A percentile compares a stretch with the other conserved stretches of the same genome.
Evolutionary conservation across 768 basidiomycete genomes (phyloP).

Genomic region (Suillus bovinus): DNA sequence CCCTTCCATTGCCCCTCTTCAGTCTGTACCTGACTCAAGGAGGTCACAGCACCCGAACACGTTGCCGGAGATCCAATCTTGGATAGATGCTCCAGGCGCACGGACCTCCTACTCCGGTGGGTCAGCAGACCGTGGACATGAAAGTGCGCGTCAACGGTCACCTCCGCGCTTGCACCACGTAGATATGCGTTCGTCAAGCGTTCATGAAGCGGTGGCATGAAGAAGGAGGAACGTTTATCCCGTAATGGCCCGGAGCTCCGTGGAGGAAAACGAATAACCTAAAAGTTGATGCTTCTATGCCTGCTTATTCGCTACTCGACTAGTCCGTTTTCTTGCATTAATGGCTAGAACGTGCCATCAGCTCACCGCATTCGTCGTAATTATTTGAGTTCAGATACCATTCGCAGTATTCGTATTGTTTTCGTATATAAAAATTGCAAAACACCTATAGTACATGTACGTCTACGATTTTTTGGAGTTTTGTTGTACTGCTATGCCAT

Average conservation of each 20-base stretch:
- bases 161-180: constrained; percentile 35
- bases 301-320: constrained; percentile 10
- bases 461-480: constrained; percentile 30
- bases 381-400: constrained; percentile 19
- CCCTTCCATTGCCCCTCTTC: constrained; percentile 51
- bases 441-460: constrained; percentile 24
- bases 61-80: constrained; percentile 49
- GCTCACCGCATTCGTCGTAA: constrained; percentile 21
- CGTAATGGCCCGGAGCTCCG: constrained; percentile 22
- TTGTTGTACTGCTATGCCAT: constrained; percentile 27
- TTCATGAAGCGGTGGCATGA: constrained; percentile 34
- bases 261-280: constrained; percentile 7
- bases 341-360: constrained; percentile 20
- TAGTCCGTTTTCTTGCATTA: constrained; percentile 22
- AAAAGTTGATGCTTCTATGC: constrained; percentile 15
- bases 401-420: constrained; percentile 20
- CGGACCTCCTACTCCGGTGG: constrained; percentile 28
- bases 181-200: constrained; percentile 30
- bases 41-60: constrained; percentile 36
- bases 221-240: constrained; percentile 12
- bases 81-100: constrained; percentile 39
- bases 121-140: constrained; percentile 33
- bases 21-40: constrained; percentile 37
- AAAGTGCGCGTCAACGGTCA: constrained; percentile 33
- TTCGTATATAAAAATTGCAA: constrained; percentile 21